Conservation (phyloP, 495 filamentous ascomycete genomes). For the Podospora conica region DNA sequence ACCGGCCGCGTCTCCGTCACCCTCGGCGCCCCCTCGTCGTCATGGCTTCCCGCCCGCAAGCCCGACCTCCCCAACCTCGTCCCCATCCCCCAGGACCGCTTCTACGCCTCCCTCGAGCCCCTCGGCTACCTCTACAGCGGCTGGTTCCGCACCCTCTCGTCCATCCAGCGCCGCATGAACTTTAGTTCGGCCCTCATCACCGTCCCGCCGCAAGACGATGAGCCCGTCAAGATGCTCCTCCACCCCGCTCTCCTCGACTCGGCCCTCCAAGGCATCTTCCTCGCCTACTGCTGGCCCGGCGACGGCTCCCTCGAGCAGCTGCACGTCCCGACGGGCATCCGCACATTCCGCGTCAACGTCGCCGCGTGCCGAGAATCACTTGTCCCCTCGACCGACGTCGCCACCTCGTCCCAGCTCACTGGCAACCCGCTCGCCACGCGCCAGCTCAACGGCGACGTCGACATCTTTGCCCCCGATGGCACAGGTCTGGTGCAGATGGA, state of each 20-base stretch:
- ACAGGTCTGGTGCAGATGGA: constrained; percentile 21
- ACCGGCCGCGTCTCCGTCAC: neutral
- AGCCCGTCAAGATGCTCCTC: neutral
- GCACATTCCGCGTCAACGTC: constrained; percentile 21
- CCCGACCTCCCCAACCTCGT: neutral
- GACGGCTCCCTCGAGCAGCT: constrained; percentile 27
- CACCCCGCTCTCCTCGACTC: constrained; percentile 10
- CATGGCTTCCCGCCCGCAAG: neutral
- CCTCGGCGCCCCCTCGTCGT: neutral
- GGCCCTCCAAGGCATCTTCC: constrained; percentile 5
- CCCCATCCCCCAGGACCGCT: neutral
- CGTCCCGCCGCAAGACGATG: neutral
- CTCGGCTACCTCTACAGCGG: neutral
- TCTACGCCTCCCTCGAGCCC: neutral
- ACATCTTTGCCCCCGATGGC: constrained; percentile 16
- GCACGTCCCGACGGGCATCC: constrained; percentile 29
- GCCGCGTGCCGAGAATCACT: neutral
- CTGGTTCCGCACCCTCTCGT: neutral
- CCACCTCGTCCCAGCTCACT: neutral
- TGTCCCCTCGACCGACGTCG: neutral
- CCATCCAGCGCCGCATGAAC: neutral
- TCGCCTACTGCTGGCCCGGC: constrained; percentile 4
- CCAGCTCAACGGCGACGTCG: constrained; percentile 21
- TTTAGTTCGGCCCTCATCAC: neutral
- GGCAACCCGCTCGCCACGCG: neutral